phyloP scores from a whole-genome alignment of 176 grass and related monocot genomes.

The Musa schizocarpa region DNA sequence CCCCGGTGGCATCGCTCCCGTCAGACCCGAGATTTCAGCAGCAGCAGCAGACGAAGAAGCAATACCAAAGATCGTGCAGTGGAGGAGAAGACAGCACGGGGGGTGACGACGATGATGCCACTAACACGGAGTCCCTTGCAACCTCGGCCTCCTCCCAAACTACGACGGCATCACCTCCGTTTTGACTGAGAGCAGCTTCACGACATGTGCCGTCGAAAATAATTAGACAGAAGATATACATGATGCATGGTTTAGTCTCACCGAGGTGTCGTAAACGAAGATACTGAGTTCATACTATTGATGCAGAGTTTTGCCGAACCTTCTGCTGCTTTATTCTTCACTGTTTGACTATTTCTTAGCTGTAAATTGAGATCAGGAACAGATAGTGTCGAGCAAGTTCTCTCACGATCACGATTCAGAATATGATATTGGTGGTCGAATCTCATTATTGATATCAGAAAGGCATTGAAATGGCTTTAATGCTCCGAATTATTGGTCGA shows the following conservation, averaged over 20 bases:
- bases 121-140: constrained; percentile 25
- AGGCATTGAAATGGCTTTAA: too few relatives aligned
- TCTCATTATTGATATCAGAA: too few relatives aligned
- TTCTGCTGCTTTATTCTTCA: too few relatives aligned
- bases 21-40: neutral
- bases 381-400: too few relatives aligned
- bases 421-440: too few relatives aligned
- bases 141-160: constrained; percentile 45
- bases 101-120: constrained; percentile 7
- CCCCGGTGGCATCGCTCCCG: constrained; percentile 31
- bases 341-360: too few relatives aligned
- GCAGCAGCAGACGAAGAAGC: neutral
- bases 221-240: neutral
- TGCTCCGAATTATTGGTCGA: too few relatives aligned
- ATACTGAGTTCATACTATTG: neutral
- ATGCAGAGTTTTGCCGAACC: neutral
- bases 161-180: constrained; percentile 6
- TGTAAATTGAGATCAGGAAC: too few relatives aligned
- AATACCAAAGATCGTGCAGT: constrained; percentile 3
- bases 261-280: neutral
- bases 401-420: too few relatives aligned
- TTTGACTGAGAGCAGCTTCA: neutral
- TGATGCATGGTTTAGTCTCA: neutral
- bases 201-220: too few relatives aligned
- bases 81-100: neutral